Percentiles rank a stretch among this genome's conserved stretches.
Conservation (phyloP, 2,329 filamentous ascomycete genomes). For the Colletotrichum lindemuthianum region DNA sequence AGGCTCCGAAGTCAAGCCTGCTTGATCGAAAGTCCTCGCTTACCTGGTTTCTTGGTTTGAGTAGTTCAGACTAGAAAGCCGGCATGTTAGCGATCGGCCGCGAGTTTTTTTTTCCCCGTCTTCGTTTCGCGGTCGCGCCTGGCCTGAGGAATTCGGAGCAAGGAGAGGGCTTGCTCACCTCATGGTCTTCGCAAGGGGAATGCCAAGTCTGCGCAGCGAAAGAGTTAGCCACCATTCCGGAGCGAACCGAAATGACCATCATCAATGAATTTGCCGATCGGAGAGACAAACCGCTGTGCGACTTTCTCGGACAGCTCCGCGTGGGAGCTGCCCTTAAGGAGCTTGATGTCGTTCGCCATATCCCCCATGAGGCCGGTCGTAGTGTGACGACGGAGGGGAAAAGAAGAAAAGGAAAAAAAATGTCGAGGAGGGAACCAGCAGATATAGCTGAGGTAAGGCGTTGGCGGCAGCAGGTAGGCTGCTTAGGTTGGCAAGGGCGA, state of each 20-base stretch:
- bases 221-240: constrained; percentile 7
- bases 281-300: constrained; percentile 39
- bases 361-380: constrained; percentile 36
- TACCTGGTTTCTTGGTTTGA: constrained; percentile 75
- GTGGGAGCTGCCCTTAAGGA: constrained; percentile 49
- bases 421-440: constrained; percentile 18
- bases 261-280: constrained; percentile 11
- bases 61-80: constrained; percentile 67
- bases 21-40: constrained; percentile 13
- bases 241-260: too few species aligned
- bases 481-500: constrained; percentile 31
- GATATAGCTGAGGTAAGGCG: not conserved
- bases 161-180: constrained; percentile 18
- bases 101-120: constrained; percentile 62
- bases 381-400: constrained; percentile 28
- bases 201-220: constrained; percentile 24
- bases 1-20: constrained; percentile 12
- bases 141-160: not conserved
- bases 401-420: constrained; percentile 2
- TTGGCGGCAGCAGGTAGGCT: not conserved
- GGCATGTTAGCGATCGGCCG: constrained; percentile 40
- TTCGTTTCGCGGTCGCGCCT: constrained; percentile 59
- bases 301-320: constrained; percentile 46
- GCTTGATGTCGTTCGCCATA: constrained; percentile 52
- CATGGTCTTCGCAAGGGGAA: constrained; percentile 35